Base-by-base conservation (phyloP, 139 green algal genomes). In the Chlorella sp. region DNA sequence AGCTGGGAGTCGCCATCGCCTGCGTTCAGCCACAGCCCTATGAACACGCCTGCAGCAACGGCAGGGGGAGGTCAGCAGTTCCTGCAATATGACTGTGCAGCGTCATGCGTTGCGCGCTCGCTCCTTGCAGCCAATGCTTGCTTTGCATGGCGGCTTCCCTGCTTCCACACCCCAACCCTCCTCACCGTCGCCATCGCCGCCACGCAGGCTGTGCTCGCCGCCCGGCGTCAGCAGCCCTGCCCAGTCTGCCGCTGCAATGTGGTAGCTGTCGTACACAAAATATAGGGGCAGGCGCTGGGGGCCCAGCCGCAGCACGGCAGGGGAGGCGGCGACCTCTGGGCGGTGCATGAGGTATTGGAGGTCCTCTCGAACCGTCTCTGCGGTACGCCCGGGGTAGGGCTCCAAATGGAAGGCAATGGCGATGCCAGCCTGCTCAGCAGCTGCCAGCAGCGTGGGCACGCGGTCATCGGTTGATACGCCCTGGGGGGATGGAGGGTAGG, bases 211-310 rank as follows among this genome's bases (percentile, higher is more conserved):
- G 17, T 19, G 28, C 40, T 43, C 60, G 16, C 77, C 60, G 14
- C 58, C 77, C 0, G 77, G 60, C 46, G 30, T n/a, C 40, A 83
- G 77, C 77, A 83, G 40, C 60, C 28, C 30, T 1, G 77, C 77
- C 77, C 77, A 83, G 30, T 83, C 77, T 0, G 24, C 28, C 3
- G 77, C 11, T 6, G 40, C 40, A 11, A 83, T 83, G 60, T 83
- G 77, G 30, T 74, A 83, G 36, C 28, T 44, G 60, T 83, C 77
- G 60, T 83, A 73, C 0, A 73, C 58, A 65, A 62, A 80, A 5
- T 65, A 67, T 17, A 64, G n/a, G 0, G 73, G 46, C 13, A 65
- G 46, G 3, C n/a, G 41, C 13, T 24, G 30, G 26, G 72, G 17
- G 30, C 72, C 72, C n/a, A 68, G 34, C 36, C 76, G 76, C 54